Evolutionary conservation across 192 early-diverging fungal genomes (phyloP).

Genomic region (Allomyces arbusculus): DNA sequence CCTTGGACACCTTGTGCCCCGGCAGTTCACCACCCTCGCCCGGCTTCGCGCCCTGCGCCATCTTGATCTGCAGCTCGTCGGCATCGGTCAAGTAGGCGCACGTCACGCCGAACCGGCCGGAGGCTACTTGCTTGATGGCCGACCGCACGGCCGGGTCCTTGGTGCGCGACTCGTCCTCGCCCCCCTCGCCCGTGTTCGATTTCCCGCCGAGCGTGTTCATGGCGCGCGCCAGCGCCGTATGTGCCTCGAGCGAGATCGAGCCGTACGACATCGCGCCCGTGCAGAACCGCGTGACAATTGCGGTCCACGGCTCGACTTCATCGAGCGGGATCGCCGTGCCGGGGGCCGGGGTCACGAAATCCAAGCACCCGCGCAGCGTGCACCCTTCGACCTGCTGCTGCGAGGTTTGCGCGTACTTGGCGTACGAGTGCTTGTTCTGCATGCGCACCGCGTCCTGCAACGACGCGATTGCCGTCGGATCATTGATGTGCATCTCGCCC

Average conservation of each 20-base stretch:
- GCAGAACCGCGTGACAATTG: slow-evolving; percentile 84
- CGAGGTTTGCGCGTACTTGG: slow-evolving; percentile 56
- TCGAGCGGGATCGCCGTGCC: slow-evolving; percentile 50
- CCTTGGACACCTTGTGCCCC: slow-evolving; percentile 49
- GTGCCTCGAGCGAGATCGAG: slow-evolving; percentile 85
- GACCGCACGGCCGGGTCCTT: slow-evolving; percentile 47
- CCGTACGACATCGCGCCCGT: slow-evolving; percentile 99
- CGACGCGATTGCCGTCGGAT: slow-evolving; percentile 65
- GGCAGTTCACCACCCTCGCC: slow-evolving; percentile 85
- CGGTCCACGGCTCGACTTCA: slow-evolving; percentile 94
- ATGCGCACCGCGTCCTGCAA: slow-evolving; percentile 87
- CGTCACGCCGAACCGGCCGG: slow-evolving; percentile 94
- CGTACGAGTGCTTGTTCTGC: slow-evolving; percentile 76
- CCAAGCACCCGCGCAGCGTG: slow-evolving; percentile 84
- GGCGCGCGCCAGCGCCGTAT: slow-evolving; percentile 73
- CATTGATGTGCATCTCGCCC: slow-evolving; percentile 79
- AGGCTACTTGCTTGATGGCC: slow-evolving; percentile 97
- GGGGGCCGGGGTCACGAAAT: slow-evolving; percentile 50
- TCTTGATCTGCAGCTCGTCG: slow-evolving; percentile 97
- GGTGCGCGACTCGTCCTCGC: slow-evolving; percentile 79
- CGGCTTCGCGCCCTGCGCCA: slow-evolving; percentile 98
- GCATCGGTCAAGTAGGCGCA: slow-evolving; percentile 81
- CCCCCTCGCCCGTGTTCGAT: slow-evolving; percentile 97
- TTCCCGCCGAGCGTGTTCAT: slow-evolving; percentile 95
- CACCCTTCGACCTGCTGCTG: slow-evolving; percentile 68